Base-by-base conservation (phyloP, 2,329 filamentous ascomycete genomes). In the Beauveria rudraprayagi region DNA sequence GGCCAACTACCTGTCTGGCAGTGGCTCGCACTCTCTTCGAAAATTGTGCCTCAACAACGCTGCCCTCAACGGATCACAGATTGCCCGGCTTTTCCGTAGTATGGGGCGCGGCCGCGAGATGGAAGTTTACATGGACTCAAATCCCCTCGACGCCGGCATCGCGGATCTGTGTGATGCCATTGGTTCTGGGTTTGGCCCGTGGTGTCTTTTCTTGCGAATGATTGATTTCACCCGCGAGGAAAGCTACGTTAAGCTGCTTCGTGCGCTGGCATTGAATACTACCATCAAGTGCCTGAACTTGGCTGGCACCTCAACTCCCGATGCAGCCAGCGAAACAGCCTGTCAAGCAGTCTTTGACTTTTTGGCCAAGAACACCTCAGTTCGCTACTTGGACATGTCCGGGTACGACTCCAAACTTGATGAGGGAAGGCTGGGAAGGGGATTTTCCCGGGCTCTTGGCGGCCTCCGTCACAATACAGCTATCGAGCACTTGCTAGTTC, bases 331-430 rank as follows among this genome's bases (percentile, higher is more conserved):
- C 63, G 70, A 73, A 16, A 74, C 75, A n/a, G 78, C 80, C 1
- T 79, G 79, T 56, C 71, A 75, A 47, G 76, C 79, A 0, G 70
- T 84, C 1, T 77, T 79, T 28, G 72, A 76, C 5, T 78, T 85
- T 56, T 80, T 85, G 47, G 72, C 76, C n/a, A 71, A 72, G 28
- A 85, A 84, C 68, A 69, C 71, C 8, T 79, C 77, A 0, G 71
- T 84, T 50, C 77, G 75, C n/a, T 83, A 75, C 61, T 74, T 85
- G 2, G 82, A 85, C 64, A 71, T 84, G 8, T 84, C 82, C 0
- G 82, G 82, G 2, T 84, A 80, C 66, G 79, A 78, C 52, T 80
- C 81, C 50, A 84, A 83, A 67, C 72, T 85, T 7, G 82, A 85
- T 64, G 82, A 85, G 63, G 79, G 80, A 0, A 79, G 82, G 62